Evolutionary conservation across 2,329 filamentous ascomycete species (phyloP).

Genomic region (Peltaster fructicola): DNA sequence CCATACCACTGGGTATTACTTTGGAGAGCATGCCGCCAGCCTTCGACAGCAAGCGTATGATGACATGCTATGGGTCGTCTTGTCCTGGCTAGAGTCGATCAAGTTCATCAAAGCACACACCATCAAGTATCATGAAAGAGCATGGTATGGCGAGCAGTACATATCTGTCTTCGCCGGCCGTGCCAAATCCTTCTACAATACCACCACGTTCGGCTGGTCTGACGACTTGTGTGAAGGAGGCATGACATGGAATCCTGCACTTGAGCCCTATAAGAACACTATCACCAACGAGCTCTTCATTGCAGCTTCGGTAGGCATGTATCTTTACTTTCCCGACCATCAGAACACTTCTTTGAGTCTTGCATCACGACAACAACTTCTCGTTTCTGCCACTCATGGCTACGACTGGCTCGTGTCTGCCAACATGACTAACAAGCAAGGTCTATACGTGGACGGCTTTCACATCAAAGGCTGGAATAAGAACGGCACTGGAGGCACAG

Average conservation of each 20-base stretch:
- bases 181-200: conserved; percentile 71
- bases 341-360: conserved; percentile 34
- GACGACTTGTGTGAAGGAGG: conserved; percentile 64
- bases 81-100: conserved; percentile 19
- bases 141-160: conserved; percentile 63
- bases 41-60: conserved; percentile 43
- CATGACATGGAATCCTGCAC: conserved; percentile 75
- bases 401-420: conserved; percentile 66
- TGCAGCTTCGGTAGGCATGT: conserved; percentile 74
- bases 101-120: conserved; percentile 16
- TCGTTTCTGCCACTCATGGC: conserved; percentile 55
- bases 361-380: conserved; percentile 29
- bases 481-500: conserved; percentile 34
- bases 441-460: conserved; percentile 74
- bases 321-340: conserved; percentile 74
- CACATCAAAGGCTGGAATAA: conserved; percentile 63
- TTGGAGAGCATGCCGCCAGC: conserved; percentile 62
- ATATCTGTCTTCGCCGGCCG: conserved; percentile 63
- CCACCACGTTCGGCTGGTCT: conserved; percentile 68
- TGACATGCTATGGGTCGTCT: conserved; percentile 19
- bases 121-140: conserved; percentile 6
- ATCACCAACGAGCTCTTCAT: conserved; percentile 92
- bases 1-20: conserved; percentile 63
- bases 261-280: conserved; percentile 82
- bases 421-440: conserved; percentile 62